A percentile compares a stretch with the other conserved stretches of the same genome.
phyloP scores from a whole-genome alignment of 1,284 basidiomycete genomes.

The Somion occarium region DNA sequence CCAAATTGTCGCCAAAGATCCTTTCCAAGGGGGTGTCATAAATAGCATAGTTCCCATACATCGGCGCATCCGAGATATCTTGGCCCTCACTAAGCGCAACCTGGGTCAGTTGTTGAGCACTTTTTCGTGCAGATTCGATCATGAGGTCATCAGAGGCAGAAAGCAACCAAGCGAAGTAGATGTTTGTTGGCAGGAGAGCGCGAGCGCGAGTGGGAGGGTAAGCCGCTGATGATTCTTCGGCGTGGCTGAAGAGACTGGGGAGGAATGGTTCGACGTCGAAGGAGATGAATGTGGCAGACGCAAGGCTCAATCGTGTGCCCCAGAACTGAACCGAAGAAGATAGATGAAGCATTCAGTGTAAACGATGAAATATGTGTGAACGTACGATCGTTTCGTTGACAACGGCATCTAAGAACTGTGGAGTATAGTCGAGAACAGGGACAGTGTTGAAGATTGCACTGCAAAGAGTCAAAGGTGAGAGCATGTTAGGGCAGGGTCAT shows the following conservation, averaged over 20 bases:
- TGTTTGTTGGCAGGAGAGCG: conserved; percentile 40
- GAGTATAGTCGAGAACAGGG: conserved; percentile 36
- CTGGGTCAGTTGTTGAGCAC: conserved; percentile 31
- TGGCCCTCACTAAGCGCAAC: conserved; percentile 41
- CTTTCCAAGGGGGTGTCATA: conserved; percentile 37
- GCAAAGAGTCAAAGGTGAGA: conserved; percentile 2
- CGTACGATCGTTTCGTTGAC: conserved; percentile 46
- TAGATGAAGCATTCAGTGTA: no score
- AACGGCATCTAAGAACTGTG: conserved; percentile 39
- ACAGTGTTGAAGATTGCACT: conserved; percentile 48
- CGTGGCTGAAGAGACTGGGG: conserved; percentile 37
- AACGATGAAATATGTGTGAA: background rate
- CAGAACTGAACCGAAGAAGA: conserved; percentile 19
- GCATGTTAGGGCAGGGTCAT: background rate
- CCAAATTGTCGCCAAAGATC: conserved; percentile 46
- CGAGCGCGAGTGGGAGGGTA: conserved; percentile 41
- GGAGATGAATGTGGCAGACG: conserved; percentile 29
- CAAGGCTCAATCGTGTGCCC: conserved; percentile 19
- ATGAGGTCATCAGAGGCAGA: conserved; percentile 33
- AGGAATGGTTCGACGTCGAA: conserved; percentile 58
- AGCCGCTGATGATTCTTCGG: conserved; percentile 34
- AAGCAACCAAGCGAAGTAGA: conserved; percentile 42
- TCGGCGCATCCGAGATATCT: conserved; percentile 31
- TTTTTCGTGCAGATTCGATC: conserved; percentile 34
- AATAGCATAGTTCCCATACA: conserved; percentile 53